Evolutionary conservation across 257 asterid species (phyloP).

Genomic region (Schizonepeta tenuifolia): DNA sequence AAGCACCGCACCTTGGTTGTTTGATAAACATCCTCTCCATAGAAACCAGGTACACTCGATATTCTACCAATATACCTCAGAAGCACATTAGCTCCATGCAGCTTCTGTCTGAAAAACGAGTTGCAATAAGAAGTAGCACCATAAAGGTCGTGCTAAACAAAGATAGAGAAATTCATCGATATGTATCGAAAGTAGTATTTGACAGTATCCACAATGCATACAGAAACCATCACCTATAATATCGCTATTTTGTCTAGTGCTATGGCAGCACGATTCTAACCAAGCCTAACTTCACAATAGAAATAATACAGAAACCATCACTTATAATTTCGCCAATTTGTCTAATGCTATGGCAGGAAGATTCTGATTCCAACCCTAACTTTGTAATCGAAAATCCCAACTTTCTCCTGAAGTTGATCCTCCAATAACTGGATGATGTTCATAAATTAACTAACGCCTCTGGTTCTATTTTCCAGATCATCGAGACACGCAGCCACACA

Average conservation of each 20-base stretch:
- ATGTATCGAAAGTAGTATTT: background rate
- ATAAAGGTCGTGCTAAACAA: background rate
- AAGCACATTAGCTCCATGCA: constrained; percentile 61
- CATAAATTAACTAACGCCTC: background rate
- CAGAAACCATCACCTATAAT: background rate
- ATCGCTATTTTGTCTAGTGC: constrained; percentile 5
- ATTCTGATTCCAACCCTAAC: constrained; percentile 6
- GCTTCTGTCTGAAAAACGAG: constrained; percentile 58
- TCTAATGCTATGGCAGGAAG: constrained; percentile 2
- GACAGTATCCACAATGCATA: constrained; percentile 9
- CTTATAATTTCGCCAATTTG: background rate
- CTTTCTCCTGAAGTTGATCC: background rate
- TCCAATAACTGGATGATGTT: background rate
- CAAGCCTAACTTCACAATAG: background rate
- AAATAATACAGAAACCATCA: background rate
- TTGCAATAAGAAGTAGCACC: constrained; percentile 19
- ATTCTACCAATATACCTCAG: constrained; percentile 69
- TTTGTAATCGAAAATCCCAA: background rate
- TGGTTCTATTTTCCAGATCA: background rate
- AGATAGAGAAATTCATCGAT: background rate
- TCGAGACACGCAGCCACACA: background rate
- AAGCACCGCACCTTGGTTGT: constrained; percentile 78
- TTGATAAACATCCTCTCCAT: constrained; percentile 55
- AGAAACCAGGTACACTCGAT: constrained; percentile 51
- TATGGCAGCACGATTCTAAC: background rate